Conservation (phyloP, 2,329 filamentous ascomycete genomes). For the Epichloe bromicola region DNA sequence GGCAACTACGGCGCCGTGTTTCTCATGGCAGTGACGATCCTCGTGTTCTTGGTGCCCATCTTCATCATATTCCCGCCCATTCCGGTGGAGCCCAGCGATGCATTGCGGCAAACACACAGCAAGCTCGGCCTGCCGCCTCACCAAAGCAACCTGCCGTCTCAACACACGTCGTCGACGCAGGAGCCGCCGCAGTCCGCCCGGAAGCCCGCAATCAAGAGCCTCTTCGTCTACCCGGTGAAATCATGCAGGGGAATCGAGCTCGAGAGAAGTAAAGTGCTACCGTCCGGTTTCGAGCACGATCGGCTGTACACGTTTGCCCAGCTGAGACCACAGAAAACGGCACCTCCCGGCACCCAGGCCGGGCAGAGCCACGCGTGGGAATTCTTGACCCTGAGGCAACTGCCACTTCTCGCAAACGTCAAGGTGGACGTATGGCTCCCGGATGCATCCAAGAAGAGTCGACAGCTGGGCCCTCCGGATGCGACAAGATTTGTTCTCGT, state of each 20-base stretch:
- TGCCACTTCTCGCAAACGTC: conserved; percentile 58
- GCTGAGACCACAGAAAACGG: conserved; percentile 13
- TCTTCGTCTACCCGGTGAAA: conserved; percentile 75
- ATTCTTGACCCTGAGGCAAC: conserved; percentile 57
- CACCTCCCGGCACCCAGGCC: neutral
- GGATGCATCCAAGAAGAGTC: conserved; percentile 41
- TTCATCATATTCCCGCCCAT: conserved; percentile 42
- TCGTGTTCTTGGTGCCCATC: conserved; percentile 40
- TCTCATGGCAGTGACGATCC: conserved; percentile 30
- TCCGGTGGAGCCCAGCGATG: conserved; percentile 38
- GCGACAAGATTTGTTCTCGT: conserved; percentile 46
- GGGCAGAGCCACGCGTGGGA: conserved; percentile 39
- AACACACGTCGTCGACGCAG: conserved; percentile 12
- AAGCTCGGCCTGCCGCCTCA: conserved; percentile 29
- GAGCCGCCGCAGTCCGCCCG: conserved; percentile 10
- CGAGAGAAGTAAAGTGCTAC: conserved; percentile 46
- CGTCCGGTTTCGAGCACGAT: conserved; percentile 64
- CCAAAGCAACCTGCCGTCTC: conserved; percentile 24
- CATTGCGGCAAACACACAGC: conserved; percentile 40
- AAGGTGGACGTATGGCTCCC: conserved; percentile 56
- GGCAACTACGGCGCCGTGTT: conserved; percentile 20
- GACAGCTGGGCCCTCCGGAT: conserved; percentile 38
- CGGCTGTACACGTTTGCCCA: conserved; percentile 75
- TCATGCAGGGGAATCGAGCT: conserved; percentile 70
- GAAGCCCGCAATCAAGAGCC: conserved; percentile 36